Base-by-base conservation (phyloP, 2,329 filamentous ascomycete species). In the Fusarium virguliforme region DNA sequence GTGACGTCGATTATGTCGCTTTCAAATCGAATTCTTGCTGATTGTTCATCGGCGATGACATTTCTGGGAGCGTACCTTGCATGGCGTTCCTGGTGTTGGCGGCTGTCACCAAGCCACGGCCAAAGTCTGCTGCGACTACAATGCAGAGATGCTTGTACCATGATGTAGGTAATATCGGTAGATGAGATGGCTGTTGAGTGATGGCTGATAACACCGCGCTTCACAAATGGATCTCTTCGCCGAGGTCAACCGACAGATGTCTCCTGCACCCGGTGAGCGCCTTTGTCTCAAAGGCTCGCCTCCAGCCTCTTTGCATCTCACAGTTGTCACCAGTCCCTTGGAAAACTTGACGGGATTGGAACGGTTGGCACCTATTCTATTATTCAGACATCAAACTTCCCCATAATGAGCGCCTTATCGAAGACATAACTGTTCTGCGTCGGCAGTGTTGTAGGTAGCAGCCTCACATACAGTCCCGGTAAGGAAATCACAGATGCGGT, bases 61-160 rank as follows among this genome's bases (percentile, higher is more conserved):
- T 12, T 41, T 51, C 15, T 24, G 30, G 54, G 28, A 59, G 62
- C 30, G 71, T 72, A 67, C 64, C 65, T 71, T 72, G 68, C 68
- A 71, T 71, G 65, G 13, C 28, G 68, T 72, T 72, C 69, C 68
- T 71, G 68, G 58, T 46, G 51, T 37, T 43, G 41, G 32, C 18
- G 58, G 62, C 65, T 70, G 62, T 70, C 62, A 64, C 37, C 58
- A 60, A 65, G 62, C 68, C 65, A 72, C 58, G 28, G 55, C 8
- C 40, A 41, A 69, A 63, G 58, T 57, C 65, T 72, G 62, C 58
- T 70, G 51, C 24, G 58, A 72, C 62, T 24, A 55, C 60, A 37
- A 22, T 4, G 38, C 32, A 57, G 41, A 56, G 22, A 40, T 50
- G 12, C 24, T 60, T 24, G 32, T 22, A 13, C n/a, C 34, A 15